Evolutionary conservation across 176 grass and related monocot species (phyloP).

Genomic region (Juncus inflexus): DNA sequence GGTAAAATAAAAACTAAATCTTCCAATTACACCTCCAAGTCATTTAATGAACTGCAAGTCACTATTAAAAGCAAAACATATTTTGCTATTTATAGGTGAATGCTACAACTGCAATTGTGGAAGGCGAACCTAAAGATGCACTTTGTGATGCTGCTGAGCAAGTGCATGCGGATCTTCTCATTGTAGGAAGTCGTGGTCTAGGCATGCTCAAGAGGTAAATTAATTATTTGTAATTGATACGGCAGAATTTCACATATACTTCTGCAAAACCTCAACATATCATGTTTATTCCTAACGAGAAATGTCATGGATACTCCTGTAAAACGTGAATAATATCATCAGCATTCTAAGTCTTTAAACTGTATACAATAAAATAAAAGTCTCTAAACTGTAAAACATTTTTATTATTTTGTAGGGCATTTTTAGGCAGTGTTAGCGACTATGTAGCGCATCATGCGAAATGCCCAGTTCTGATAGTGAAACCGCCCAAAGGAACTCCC

Average conservation of each 20-base stretch:
- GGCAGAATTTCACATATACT: too few species aligned
- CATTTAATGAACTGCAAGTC: background rate
- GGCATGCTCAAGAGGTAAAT: slow-evolving; percentile 71
- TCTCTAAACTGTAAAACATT: background rate
- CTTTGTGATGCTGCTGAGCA: slow-evolving; percentile 56
- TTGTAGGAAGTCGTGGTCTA: slow-evolving; percentile 64
- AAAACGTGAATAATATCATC: background rate
- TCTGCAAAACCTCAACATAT: background rate
- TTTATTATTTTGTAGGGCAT: slow-evolving; percentile 39
- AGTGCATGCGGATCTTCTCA: slow-evolving; percentile 52
- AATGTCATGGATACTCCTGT: too few species aligned
- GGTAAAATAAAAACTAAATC: background rate
- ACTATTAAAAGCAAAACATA: background rate
- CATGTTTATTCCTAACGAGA: too few species aligned
- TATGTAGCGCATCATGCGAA: slow-evolving; percentile 63
- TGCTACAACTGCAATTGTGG: slow-evolving; percentile 41
- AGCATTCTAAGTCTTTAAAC: background rate
- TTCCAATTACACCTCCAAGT: background rate
- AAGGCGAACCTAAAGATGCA: slow-evolving; percentile 78
- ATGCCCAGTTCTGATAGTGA: slow-evolving; percentile 60
- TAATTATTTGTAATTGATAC: background rate
- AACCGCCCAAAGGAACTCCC: slow-evolving; percentile 30
- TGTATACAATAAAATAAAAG: background rate
- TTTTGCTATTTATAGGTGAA: slow-evolving; percentile 20
- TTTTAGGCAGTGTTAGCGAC: slow-evolving; percentile 80